phyloP scores from a whole-genome alignment of 306 rosid genomes.

The Pueraria montana region DNA sequence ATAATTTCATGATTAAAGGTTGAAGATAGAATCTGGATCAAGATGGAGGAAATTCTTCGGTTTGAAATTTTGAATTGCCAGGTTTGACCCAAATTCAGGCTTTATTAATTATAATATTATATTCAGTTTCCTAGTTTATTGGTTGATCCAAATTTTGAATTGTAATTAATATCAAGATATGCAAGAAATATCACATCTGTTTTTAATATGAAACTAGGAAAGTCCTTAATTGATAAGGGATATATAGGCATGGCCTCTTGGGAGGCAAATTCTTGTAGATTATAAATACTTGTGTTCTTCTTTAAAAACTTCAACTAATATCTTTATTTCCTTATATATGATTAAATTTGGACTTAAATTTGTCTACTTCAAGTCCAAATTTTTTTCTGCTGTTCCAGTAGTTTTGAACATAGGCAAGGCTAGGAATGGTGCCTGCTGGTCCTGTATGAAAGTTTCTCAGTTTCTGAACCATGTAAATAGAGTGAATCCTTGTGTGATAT shows the following conservation, averaged over 20 bases:
- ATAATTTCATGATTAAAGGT: neutral
- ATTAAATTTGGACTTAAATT: too few relatives aligned
- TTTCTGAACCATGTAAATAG: too few relatives aligned
- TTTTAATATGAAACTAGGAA: neutral
- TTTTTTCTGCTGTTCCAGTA: too few relatives aligned
- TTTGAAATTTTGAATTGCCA: neutral
- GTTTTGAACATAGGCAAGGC: too few relatives aligned
- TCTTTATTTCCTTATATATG: too few relatives aligned
- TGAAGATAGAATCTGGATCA: neutral
- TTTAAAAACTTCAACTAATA: too few relatives aligned
- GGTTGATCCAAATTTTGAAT: neutral
- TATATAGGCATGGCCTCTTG: neutral
- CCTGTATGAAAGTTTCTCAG: too few relatives aligned
- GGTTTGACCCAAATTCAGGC: neutral
- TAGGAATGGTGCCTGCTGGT: too few relatives aligned
- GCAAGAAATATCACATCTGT: neutral
- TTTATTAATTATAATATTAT: neutral
- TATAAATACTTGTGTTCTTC: slow-evolving; percentile 17
- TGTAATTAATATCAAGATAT: neutral
- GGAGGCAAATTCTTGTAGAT: neutral
- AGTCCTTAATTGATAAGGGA: neutral
- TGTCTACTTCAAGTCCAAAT: too few relatives aligned
- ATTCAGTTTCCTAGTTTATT: neutral
- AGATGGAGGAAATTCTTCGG: neutral
- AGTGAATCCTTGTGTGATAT: too few relatives aligned